Base-by-base conservation (phyloP, 495 filamentous ascomycete genomes). In the Penicillium macrosclerotiorum region DNA sequence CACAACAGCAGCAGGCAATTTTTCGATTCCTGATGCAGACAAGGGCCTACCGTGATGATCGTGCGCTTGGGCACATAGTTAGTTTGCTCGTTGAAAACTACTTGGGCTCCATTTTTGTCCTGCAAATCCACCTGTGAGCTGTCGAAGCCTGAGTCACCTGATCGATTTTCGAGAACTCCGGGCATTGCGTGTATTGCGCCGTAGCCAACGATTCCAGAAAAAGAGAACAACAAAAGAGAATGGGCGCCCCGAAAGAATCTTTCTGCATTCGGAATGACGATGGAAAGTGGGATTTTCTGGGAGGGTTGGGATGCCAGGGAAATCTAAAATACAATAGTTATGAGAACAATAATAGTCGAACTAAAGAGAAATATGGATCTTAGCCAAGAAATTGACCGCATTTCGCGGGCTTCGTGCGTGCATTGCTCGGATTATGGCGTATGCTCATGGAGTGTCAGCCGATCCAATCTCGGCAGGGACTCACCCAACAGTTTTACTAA, bases 61-160 rank as follows among this genome's bases (percentile, higher is more conserved):
- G 66, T 75, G 27, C 60, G 61, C 27, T 50, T 69, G 7, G 76
- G 76, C 23, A 78, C 68, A 63, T 78, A 78, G 49, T 78, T 78
- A 2, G 75, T 79, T 55, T 79, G 76, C 31, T 79, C 76, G 22
- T 76, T 78, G 61, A 79, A 78, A 13, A 57, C 40, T 9, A 63
- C 44, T 11, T 49, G 37, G 7, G 53, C 24, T 3, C 29, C 56
- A 32, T 59, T 37, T 19, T 59, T 55, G 7, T 45, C 47, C 14
- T 25, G 24, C 33, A 25, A 33, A 11, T 37, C 19, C 5, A 25
- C 36, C 5, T 49, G 26, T 24, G 37, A 51, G 42, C 24, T 30
- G 23, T 51, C 29, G 19, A 17, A 14, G 24, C 19, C 32, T 14
- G 39, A 37, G 8, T 38, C 43, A 17, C 37, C 42, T 37, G 54